Conservation (phyloP, 768 basidiomycete genomes). For the Glaciozyma antarctica region DNA sequence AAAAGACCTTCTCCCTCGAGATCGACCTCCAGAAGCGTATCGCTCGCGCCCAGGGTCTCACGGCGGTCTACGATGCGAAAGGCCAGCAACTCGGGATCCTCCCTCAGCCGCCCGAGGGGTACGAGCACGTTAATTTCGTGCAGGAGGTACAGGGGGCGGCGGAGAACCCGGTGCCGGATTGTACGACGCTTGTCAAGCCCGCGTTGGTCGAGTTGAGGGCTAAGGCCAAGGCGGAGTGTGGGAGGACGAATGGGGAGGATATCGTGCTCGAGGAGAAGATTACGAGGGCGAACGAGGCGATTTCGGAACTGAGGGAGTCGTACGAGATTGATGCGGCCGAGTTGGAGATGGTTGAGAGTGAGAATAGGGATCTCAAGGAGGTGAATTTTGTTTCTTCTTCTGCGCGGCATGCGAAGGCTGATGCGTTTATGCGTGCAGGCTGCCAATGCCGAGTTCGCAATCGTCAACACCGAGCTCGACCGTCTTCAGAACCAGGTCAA, state of each 20-base stretch:
- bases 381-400: slow-evolving; percentile 42
- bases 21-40: slow-evolving; percentile 63
- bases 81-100: slow-evolving; percentile 67
- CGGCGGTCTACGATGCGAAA: slow-evolving; percentile 67
- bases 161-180: slow-evolving; percentile 59
- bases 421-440: slow-evolving; percentile 8
- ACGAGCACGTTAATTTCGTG: slow-evolving; percentile 63
- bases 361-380: slow-evolving; percentile 71
- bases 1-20: slow-evolving; percentile 66
- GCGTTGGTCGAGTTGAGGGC: slow-evolving; percentile 39
- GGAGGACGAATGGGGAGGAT: slow-evolving; percentile 60
- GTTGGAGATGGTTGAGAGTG: slow-evolving; percentile 61
- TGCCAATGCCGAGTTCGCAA: slow-evolving; percentile 24
- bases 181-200: slow-evolving; percentile 67
- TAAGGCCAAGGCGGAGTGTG: slow-evolving; percentile 61
- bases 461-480: slow-evolving; percentile 27
- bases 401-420: neutral
- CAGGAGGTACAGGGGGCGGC: slow-evolving; percentile 72
- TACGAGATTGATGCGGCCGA: slow-evolving; percentile 71
- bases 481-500: slow-evolving; percentile 26
- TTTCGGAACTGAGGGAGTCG: slow-evolving; percentile 23
- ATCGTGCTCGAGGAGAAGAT: slow-evolving; percentile 22
- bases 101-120: slow-evolving; percentile 61
- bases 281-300: slow-evolving; percentile 14
- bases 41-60: slow-evolving; percentile 52